Evolutionary conservation across 2,329 filamentous ascomycete species (phyloP).

Genomic region (Pyrenophora teres): DNA sequence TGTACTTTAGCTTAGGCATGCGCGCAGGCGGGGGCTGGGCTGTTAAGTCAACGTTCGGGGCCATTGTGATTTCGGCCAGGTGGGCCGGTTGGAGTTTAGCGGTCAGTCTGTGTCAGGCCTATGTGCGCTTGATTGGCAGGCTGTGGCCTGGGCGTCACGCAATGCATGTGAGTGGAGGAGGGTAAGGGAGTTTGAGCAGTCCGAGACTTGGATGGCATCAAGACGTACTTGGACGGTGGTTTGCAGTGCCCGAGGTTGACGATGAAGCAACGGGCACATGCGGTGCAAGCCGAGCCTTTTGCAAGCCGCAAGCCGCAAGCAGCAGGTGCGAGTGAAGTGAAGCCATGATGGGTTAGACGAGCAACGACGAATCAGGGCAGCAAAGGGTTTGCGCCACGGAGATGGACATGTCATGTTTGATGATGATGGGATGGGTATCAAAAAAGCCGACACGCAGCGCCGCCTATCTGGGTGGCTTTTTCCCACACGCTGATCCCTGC

Average conservation of each 20-base stretch:
- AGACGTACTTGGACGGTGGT: constrained; percentile 5
- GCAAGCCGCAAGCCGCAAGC: no score
- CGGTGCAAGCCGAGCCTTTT: not conserved
- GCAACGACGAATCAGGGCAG: constrained; percentile 14
- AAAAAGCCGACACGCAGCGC: not conserved
- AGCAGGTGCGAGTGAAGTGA: constrained; percentile 16
- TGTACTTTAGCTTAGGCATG: constrained; percentile 44
- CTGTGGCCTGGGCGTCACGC: constrained; percentile 18
- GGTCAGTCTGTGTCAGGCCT: constrained; percentile 13
- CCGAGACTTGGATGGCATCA: constrained; percentile 3
- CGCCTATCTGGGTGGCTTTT: not conserved
- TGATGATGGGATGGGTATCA: not conserved
- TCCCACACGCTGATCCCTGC: constrained; percentile 1
- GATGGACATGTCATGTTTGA: not conserved
- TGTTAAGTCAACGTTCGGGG: constrained; percentile 33
- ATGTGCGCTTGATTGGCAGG: constrained; percentile 28
- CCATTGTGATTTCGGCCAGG: constrained; percentile 37
- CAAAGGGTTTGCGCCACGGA: constrained; percentile 2
- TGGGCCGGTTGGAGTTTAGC: constrained; percentile 27
- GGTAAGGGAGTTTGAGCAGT: constrained; percentile 5
- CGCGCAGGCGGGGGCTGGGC: constrained; percentile 32
- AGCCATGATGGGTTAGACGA: constrained; percentile 7
- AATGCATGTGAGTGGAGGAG: constrained; percentile 21
- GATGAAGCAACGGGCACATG: not conserved
- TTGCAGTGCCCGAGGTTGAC: not conserved